A percentile compares a stretch with the other conserved stretches of the same genome.
These are phyloP conservation scores for Udeniomyces megalosporus DNA, from an alignment of 768 basidiomycete species.

Conservation along the genomic window DNA sequence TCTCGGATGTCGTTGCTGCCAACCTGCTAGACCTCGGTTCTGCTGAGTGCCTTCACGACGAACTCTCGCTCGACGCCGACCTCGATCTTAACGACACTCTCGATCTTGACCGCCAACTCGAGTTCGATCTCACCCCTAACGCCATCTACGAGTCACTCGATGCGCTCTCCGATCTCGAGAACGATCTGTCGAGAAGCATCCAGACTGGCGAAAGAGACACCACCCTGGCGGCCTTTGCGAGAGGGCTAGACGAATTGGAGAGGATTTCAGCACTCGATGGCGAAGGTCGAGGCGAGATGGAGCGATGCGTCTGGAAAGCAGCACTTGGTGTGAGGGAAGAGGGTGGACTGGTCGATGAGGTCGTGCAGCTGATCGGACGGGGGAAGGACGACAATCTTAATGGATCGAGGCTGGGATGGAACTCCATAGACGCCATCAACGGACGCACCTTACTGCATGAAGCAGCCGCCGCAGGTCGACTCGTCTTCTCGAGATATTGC, in stretches of 20 bases:
- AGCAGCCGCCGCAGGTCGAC: constrained; percentile 68
- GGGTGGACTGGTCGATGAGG: constrained; percentile 42
- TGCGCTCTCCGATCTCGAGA: constrained; percentile 75
- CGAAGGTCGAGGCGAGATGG: constrained; percentile 40
- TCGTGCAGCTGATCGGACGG: constrained; percentile 45
- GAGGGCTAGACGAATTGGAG: constrained; percentile 25
- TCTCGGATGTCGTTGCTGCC: constrained; percentile 78
- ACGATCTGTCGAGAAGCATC: constrained; percentile 64
- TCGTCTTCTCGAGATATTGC: constrained; percentile 60
- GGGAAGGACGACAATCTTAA: constrained; percentile 31
- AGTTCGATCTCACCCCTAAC: constrained; percentile 1
- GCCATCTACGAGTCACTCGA: constrained; percentile 28
- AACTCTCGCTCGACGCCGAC: constrained; percentile 3
- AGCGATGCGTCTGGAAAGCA: constrained; percentile 88
- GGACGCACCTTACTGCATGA: constrained; percentile 85
- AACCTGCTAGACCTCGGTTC: constrained; percentile 61
- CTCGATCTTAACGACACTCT: constrained; percentile 11
- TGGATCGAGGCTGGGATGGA: no score
- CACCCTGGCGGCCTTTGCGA: constrained; percentile 44
- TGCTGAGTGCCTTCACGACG: constrained; percentile 20
- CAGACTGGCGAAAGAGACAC: constrained; percentile 43
- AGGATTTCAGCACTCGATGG: constrained; percentile 25
- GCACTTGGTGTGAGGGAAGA: constrained; percentile 43
- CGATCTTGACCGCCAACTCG: constrained; percentile 21
- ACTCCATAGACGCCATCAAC: constrained; percentile 92